Evolutionary conservation across 2,329 filamentous ascomycete genomes (phyloP).

Genomic region (Emergomyces orientalis): DNA sequence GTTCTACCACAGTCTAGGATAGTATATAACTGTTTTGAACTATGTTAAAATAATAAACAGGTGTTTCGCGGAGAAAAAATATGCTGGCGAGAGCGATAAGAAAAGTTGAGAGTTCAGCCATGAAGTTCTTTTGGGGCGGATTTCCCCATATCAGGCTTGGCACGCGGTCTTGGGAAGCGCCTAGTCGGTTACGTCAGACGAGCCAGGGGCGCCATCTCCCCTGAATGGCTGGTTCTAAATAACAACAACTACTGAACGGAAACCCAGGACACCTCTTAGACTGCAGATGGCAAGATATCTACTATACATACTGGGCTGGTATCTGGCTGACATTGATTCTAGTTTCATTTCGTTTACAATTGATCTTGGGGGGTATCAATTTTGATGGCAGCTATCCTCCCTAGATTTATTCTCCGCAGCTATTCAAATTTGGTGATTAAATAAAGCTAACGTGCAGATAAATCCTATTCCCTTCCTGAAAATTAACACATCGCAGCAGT

Average conservation of each 20-base stretch:
- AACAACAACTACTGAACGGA: no score
- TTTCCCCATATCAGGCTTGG: conserved; percentile 1
- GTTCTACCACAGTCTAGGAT: neutral
- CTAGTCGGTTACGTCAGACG: neutral
- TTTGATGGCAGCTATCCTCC: no score
- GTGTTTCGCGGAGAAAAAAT: neutral
- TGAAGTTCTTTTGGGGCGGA: neutral
- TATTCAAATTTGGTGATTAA: neutral
- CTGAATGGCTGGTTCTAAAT: no score
- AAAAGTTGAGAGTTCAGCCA: neutral
- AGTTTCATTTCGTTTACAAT: neutral
- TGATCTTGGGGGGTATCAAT: neutral
- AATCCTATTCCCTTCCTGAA: neutral
- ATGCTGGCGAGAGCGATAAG: neutral
- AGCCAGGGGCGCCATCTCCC: no score
- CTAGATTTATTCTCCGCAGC: neutral
- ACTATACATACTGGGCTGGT: no score
- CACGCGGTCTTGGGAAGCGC: neutral
- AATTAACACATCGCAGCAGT: neutral
- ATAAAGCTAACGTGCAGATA: neutral
- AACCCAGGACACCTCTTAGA: no score
- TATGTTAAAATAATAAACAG: neutral
- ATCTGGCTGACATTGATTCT: neutral
- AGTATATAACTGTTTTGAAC: neutral
- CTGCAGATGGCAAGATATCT: no score